Percentiles rank a stretch among this genome's conserved stretches.
These are phyloP conservation scores for Termitomyces sp. DNA, from an alignment of 768 basidiomycete genomes.

Conservation along the genomic window DNA sequence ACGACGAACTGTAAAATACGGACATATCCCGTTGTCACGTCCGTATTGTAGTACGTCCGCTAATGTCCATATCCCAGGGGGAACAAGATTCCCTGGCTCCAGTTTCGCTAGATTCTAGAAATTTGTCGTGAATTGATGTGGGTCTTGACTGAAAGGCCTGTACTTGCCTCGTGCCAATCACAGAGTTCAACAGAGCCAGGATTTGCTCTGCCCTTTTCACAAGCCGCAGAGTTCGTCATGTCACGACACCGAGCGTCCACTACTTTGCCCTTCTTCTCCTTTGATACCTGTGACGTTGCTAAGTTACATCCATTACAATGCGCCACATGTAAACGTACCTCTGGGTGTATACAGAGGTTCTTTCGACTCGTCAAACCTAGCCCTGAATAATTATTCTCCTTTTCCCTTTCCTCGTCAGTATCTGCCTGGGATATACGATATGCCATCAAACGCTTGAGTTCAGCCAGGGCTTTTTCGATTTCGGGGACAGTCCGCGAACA, in stretches of 20 bases:
- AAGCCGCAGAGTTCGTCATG: conserved; percentile 78
- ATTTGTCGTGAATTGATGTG: conserved; percentile 3
- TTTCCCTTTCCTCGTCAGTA: conserved; percentile 65
- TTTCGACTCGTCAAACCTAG: conserved; percentile 93
- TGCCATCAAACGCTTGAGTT: conserved; percentile 88
- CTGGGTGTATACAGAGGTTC: conserved; percentile 94
- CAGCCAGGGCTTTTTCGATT: conserved; percentile 96
- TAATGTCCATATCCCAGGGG: conserved; percentile 88
- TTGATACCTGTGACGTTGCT: conserved; percentile 63
- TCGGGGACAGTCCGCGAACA: conserved; percentile 99
- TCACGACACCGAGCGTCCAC: conserved; percentile 98
- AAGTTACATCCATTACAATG: not conserved
- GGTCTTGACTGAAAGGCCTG: not conserved
- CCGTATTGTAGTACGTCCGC: conserved; percentile 91
- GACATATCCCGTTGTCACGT: conserved; percentile 80
- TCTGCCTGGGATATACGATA: conserved; percentile 76
- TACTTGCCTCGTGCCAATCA: conserved; percentile 87
- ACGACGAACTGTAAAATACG: conserved; percentile 92
- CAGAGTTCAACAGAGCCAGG: conserved; percentile 92
- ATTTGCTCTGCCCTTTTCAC: conserved; percentile 77
- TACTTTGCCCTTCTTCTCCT: conserved; percentile 97
- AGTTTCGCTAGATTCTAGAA: conserved; percentile 73
- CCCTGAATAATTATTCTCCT: conserved; percentile 81
- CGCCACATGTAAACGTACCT: conserved; percentile 42
- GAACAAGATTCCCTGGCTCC: conserved; percentile 77